Percentiles rank a stretch among this genome's conserved stretches.
Evolutionary conservation across 2,329 filamentous ascomycete species (phyloP).

Genomic region (Clonostachys solani): DNA sequence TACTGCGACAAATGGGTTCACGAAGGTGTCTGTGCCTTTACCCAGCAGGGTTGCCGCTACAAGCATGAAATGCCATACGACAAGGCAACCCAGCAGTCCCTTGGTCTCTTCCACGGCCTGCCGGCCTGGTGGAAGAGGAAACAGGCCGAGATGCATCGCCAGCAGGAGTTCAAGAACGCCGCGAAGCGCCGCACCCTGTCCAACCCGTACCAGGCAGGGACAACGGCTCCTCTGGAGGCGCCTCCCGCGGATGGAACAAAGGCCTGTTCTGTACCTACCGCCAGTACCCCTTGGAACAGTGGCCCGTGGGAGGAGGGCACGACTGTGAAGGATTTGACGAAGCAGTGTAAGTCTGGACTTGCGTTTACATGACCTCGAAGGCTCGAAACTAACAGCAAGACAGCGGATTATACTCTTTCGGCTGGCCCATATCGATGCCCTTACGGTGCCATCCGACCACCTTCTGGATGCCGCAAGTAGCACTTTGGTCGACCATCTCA

Average conservation of each 20-base stretch:
- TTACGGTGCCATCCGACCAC: too few relatives aligned
- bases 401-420: too few relatives aligned
- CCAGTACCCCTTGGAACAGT: too few relatives aligned
- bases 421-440: too few relatives aligned
- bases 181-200: neutral
- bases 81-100: constrained; percentile 55
- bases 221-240: neutral
- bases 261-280: too few relatives aligned
- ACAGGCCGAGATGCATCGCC: constrained; percentile 35
- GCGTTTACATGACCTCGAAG: too few relatives aligned
- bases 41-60: constrained; percentile 81
- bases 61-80: constrained; percentile 87
- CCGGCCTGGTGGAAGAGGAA: constrained; percentile 56
- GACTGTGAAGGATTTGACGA: too few relatives aligned
- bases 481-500: too few relatives aligned
- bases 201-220: neutral
- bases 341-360: too few relatives aligned
- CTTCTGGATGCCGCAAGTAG: too few relatives aligned
- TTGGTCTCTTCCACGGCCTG: constrained; percentile 68
- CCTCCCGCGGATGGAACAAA: neutral
- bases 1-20: constrained; percentile 92
- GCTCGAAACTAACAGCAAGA: too few relatives aligned
- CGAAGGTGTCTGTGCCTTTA: constrained; percentile 79
- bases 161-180: constrained; percentile 5
- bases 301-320: too few relatives aligned